These are phyloP conservation scores for Chrysochromulina tobinii DNA, from an alignment of 78 protist genomes.

Conservation along the genomic window DNA sequence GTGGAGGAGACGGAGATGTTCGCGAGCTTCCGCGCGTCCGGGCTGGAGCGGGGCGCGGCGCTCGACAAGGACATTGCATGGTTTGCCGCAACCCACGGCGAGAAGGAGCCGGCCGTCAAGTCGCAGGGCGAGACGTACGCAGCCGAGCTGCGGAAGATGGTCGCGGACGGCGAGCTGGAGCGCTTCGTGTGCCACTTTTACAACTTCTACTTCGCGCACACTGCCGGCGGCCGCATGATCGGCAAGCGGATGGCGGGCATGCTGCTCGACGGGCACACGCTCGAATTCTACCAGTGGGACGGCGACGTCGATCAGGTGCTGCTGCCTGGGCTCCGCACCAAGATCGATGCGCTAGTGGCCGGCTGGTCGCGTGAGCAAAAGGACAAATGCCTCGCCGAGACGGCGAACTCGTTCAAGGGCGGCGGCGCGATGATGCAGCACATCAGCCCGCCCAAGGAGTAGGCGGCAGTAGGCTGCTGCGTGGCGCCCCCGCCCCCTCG, in stretches of 20 bases:
- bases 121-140: background rate
- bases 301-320: slow-evolving; percentile 34
- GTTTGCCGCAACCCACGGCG: background rate
- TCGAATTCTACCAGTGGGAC: slow-evolving; percentile 11
- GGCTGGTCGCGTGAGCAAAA: background rate
- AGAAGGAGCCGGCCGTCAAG: background rate
- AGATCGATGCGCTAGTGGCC: slow-evolving; percentile 2
- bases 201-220: slow-evolving; percentile 52
- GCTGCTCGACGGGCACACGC: slow-evolving; percentile 12
- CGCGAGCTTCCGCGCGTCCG: background rate
- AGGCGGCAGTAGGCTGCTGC: too few species aligned
- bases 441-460: background rate
- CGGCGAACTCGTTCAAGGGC: background rate
- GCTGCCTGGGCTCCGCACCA: background rate
- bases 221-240: slow-evolving; percentile 48
- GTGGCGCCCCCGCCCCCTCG: too few species aligned
- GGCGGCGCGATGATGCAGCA: slow-evolving; percentile 17
- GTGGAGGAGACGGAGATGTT: background rate
- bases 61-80: slow-evolving; percentile 25
- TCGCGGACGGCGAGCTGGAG: background rate
- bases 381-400: slow-evolving; percentile 21
- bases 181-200: slow-evolving; percentile 32
- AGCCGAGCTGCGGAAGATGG: background rate
- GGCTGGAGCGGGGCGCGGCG: slow-evolving; percentile 25
- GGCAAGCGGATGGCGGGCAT: slow-evolving; percentile 22